Conservation (phyloP, 805 yeast genomes). For the Lipomyces chichibuensis region DNA sequence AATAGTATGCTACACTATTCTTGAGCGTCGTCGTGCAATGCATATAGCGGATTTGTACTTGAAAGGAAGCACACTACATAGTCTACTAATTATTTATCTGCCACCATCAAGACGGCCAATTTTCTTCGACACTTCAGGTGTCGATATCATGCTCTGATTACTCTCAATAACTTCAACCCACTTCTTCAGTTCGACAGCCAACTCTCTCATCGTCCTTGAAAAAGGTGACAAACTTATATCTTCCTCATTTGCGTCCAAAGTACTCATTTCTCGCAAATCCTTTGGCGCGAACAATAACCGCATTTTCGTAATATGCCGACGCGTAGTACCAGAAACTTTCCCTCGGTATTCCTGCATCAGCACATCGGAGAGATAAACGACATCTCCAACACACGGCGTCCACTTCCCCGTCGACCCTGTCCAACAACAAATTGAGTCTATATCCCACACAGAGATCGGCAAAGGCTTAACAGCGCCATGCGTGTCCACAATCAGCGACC, state of each 20-base stretch:
- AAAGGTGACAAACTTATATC: neutral
- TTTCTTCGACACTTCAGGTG: neutral
- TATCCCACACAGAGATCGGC: constrained; percentile 16
- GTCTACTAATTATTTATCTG: too few relatives aligned
- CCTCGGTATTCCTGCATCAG: neutral
- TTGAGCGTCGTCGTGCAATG: too few relatives aligned
- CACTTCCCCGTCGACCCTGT: neutral
- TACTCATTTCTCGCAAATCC: neutral
- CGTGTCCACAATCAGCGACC: neutral
- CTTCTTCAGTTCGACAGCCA: constrained; percentile 11
- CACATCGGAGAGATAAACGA: constrained; percentile 15
- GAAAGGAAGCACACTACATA: too few relatives aligned
- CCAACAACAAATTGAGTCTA: neutral
- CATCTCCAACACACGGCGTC: constrained; percentile 12
- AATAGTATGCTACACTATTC: too few relatives aligned
- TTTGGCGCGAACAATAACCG: constrained; percentile 2
- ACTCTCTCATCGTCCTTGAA: neutral
- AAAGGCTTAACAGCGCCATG: neutral
- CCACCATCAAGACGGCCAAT: neutral
- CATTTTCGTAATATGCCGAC: constrained; percentile 2
- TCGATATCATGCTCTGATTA: constrained; percentile 12
- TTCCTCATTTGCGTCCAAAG: neutral
- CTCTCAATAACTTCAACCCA: constrained; percentile 16
- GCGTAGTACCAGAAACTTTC: constrained; percentile 12
- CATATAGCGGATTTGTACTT: too few relatives aligned